Conservation (phyloP, 306 rosid species). For the Rosa lucieae region DNA sequence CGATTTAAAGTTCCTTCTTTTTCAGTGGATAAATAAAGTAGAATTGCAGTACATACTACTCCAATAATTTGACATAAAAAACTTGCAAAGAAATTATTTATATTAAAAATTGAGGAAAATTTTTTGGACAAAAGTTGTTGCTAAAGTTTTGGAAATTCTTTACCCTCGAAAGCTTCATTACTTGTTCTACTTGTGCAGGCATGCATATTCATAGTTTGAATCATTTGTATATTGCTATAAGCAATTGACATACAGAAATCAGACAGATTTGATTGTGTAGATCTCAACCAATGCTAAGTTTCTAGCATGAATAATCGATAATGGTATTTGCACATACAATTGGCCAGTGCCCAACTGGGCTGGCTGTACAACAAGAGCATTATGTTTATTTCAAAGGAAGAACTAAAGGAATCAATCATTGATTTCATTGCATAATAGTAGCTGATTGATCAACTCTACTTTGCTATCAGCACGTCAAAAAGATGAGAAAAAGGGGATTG, state of each 20-base stretch:
- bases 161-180: background rate
- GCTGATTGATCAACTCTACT: conserved; percentile 8
- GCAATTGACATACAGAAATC: background rate
- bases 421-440: background rate
- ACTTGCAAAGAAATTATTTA: background rate
- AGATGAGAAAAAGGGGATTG: background rate
- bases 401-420: conserved; percentile 9
- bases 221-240: background rate
- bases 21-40: background rate
- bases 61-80: conserved; percentile 12
- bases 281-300: background rate
- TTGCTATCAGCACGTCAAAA: background rate
- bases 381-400: background rate
- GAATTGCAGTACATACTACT: background rate
- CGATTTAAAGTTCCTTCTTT: conserved; percentile 9
- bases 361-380: background rate
- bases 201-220: background rate
- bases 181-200: background rate
- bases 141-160: background rate
- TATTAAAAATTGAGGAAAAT: background rate
- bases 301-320: background rate
- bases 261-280: background rate
- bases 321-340: background rate
- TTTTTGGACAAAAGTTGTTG: background rate
- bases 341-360: background rate